A percentile compares a stretch with the other conserved stretches of the same genome.
These are phyloP conservation scores for Crinitomyces ghanaensis DNA, from an alignment of 805 yeast genomes.

Conservation along the genomic window DNA sequence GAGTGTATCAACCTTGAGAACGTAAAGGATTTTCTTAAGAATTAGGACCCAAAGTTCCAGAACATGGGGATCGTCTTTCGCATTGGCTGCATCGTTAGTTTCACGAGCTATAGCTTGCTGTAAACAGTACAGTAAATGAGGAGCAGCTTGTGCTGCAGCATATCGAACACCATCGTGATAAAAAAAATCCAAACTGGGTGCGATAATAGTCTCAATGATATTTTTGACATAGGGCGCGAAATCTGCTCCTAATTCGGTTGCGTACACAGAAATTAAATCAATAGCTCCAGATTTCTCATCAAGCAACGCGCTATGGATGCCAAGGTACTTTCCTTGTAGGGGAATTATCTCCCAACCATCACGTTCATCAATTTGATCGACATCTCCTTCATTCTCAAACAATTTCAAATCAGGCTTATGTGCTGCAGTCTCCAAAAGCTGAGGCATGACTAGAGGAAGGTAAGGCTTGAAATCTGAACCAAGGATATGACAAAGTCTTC, in stretches of 20 bases:
- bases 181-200: slow-evolving; percentile 85
- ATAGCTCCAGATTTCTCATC: slow-evolving; percentile 92
- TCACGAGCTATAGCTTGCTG: slow-evolving; percentile 40
- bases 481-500: slow-evolving; percentile 75
- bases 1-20: slow-evolving; percentile 67
- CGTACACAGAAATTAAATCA: slow-evolving; percentile 75
- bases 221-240: slow-evolving; percentile 78
- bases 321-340: slow-evolving; percentile 82
- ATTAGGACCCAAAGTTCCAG: slow-evolving; percentile 61
- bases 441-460: slow-evolving; percentile 77
- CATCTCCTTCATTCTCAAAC: slow-evolving; percentile 78
- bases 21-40: slow-evolving; percentile 53
- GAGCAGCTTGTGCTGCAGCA: slow-evolving; percentile 76
- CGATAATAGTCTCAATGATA: slow-evolving; percentile 62
- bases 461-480: slow-evolving; percentile 81
- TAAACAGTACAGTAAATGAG: slow-evolving; percentile 61
- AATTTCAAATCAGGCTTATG: slow-evolving; percentile 82
- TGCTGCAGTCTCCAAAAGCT: slow-evolving; percentile 74
- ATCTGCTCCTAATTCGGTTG: slow-evolving; percentile 67
- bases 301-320: slow-evolving; percentile 85
- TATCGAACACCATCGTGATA: slow-evolving; percentile 91
- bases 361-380: slow-evolving; percentile 66
- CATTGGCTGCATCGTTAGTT: slow-evolving; percentile 31
- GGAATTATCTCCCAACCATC: slow-evolving; percentile 95
- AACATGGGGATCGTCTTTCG: slow-evolving; percentile 36